Base-by-base conservation (phyloP, 2,329 filamentous ascomycete genomes). In the Aspergillus transmontanensis region DNA sequence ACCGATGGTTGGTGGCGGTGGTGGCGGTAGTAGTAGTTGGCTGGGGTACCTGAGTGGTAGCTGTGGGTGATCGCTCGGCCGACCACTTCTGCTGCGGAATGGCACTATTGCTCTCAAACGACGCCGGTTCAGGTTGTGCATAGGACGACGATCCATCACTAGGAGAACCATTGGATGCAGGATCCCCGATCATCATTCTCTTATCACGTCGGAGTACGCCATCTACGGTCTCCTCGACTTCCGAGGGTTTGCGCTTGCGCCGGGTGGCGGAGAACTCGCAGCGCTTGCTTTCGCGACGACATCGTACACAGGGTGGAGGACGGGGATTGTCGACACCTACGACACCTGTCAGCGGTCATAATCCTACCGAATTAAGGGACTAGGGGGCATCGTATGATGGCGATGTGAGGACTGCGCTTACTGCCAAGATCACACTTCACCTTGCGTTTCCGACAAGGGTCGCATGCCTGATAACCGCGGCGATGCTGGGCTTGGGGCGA, bases 261-360 rank as follows among this genome's bases (percentile, higher is more conserved):
- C 95, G 87, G 36, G 94, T 98, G 23, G 93, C 92, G 66, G 93
- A 96, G 83, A 99, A 99, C 85, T 90, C 96, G 83, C 95, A 99
- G 73, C 97, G 90, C 78, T 98, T 98, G 81, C 90, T 93, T 83
- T 99, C 95, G 69, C 95, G 89, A 59, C 93, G 90, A 77, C 95
- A 99, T 74, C 95, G 89, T 64, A 94, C 91, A 78, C 95, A 99
- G 2, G 95, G 95, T 60, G 94, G 94, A 72, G 96, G 93, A 78
- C 94, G 89, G 28, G 95, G 95, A 72, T 95, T 94, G 80, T 98
- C 95, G 75, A 98, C 94, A 72, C 80, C 80, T 82, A 59, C 46
- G 43, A 51, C 48, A 7, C 48, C 19, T 34, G 28, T 51, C 59
- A 67, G 39, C 6, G 21, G n/a, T 36, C 51, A 50, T 30, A 2